Percentiles rank a stretch among this genome's conserved stretches.
phyloP scores from a whole-genome alignment of 2,329 filamentous ascomycete genomes.

The Diplodia seriata region DNA sequence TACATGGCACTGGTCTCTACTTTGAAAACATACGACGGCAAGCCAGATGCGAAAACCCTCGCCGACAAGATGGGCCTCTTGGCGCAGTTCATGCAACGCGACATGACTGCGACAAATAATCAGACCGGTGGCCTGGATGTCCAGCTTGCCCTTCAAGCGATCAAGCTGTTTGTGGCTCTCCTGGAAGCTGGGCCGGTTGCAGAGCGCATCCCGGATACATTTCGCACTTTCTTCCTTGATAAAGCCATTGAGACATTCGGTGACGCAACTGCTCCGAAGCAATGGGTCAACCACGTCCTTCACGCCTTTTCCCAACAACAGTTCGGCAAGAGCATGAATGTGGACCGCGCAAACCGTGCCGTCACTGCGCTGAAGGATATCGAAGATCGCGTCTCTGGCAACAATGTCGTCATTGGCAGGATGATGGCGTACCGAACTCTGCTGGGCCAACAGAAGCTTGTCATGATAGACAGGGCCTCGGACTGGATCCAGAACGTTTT shows the following conservation, averaged over 20 bases:
- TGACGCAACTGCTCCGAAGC: conserved; percentile 73
- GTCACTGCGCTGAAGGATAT: conserved; percentile 75
- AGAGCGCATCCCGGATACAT: conserved; percentile 75
- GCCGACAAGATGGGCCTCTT: conserved; percentile 78
- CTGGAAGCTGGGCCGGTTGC: conserved; percentile 76
- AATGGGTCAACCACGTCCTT: conserved; percentile 74
- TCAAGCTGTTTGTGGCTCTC: conserved; percentile 79
- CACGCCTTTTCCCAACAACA: conserved; percentile 82
- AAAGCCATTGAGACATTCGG: conserved; percentile 77
- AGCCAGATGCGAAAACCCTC: conserved; percentile 60
- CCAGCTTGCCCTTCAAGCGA: conserved; percentile 76
- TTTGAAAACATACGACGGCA: conserved; percentile 80
- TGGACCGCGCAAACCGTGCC: conserved; percentile 72
- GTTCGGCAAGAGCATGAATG: conserved; percentile 79
- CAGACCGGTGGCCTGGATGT: conserved; percentile 65
- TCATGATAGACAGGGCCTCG: conserved; percentile 72
- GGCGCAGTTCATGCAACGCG: conserved; percentile 82
- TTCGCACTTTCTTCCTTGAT: conserved; percentile 80
- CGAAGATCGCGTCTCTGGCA: conserved; percentile 76
- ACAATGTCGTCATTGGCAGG: conserved; percentile 78
- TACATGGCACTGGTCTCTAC: conserved; percentile 80
- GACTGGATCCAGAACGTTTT: conserved; percentile 87
- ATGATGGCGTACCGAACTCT: conserved; percentile 81
- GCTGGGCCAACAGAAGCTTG: conserved; percentile 70
- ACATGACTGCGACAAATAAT: conserved; percentile 66